phyloP scores from a whole-genome alignment of 495 filamentous ascomycete genomes.

The Xylaria cubensis region DNA sequence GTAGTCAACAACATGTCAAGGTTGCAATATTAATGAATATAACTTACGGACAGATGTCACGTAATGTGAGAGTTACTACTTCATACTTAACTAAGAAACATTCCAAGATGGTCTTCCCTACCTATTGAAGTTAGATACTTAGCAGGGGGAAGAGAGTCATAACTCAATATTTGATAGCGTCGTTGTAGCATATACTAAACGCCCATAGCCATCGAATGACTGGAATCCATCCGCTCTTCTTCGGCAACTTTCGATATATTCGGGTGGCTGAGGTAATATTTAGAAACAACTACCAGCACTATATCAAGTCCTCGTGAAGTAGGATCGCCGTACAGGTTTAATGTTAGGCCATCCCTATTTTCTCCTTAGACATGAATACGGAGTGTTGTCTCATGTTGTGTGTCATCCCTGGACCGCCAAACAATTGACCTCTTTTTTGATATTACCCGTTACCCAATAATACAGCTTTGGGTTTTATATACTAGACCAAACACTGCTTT shows the following conservation, averaged over 20 bases:
- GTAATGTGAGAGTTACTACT: background rate
- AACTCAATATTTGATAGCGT: background rate
- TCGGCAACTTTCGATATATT: too few species aligned
- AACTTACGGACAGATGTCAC: background rate
- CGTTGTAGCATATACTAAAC: background rate
- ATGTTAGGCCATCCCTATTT: background rate
- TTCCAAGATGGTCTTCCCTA: background rate
- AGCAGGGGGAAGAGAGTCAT: background rate
- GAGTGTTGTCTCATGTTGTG: background rate
- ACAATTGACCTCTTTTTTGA: background rate
- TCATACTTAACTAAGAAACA: background rate
- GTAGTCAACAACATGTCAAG: background rate
- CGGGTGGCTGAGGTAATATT: too few species aligned
- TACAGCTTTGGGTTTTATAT: background rate
- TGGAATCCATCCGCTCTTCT: background rate
- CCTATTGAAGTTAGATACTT: background rate
- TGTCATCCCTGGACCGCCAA: background rate
- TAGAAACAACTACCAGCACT: background rate
- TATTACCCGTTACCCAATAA: background rate
- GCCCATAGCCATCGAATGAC: background rate
- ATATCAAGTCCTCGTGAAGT: too few species aligned
- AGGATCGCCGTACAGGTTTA: too few species aligned
- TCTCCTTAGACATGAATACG: background rate
- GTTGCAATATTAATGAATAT: background rate
- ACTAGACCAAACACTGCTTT: too few species aligned